Evolutionary conservation across 2,329 filamentous ascomycete genomes (phyloP), one percentile per base, ranked within the genome.

Genomic region (Fusarium pseudoanthophilum): DNA sequence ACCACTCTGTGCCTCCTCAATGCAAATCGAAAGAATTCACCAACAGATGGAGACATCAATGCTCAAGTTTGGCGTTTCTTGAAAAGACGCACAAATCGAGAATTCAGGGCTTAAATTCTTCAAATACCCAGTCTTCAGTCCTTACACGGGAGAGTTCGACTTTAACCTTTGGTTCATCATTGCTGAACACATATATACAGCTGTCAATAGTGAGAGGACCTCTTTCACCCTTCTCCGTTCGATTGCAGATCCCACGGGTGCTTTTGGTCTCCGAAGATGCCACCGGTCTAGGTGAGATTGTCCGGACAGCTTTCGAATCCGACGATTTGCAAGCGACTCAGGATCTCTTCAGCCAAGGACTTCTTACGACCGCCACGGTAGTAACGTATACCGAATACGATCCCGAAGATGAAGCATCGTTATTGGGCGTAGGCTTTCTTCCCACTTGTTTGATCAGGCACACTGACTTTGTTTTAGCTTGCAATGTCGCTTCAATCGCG

Each of bases 281-380:
- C n/a, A 26, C 30, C 0, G 16, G 30, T 2, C 5, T 11, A 0
- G 48, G 48, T 10, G 9, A 7, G 24, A 34, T 16, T 1, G 48
- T 51, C 2, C 30, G 6, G 4, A 26, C 20, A 6, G 30, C n/a
- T 10, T 51, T 51, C 11, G 5, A 20, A 2, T 7, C 11, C 16
- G 48, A 51, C 16, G 30, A 51, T 24, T n/a, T 51, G 11, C 30
- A 51, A 36, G 16, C 16, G 11, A 11, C 11, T 2, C 48, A 20
- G 15, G 2, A 1, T n/a, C 15, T 49, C 0, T 32, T n/a, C 28
- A n/a, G 28, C 11, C 46, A 49, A 49, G 15, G 21, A 4, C 10
- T 49, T 0, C 46, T 32, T 0, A 49, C 21, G 0, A 0, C 21
- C 11, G 15, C 46, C 21, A 49, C 46, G 0, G 0, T 32, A 32